These are phyloP conservation scores for Nelumbo lutea DNA, from an alignment of 164 flowering plant species.

Conservation along the genomic window DNA sequence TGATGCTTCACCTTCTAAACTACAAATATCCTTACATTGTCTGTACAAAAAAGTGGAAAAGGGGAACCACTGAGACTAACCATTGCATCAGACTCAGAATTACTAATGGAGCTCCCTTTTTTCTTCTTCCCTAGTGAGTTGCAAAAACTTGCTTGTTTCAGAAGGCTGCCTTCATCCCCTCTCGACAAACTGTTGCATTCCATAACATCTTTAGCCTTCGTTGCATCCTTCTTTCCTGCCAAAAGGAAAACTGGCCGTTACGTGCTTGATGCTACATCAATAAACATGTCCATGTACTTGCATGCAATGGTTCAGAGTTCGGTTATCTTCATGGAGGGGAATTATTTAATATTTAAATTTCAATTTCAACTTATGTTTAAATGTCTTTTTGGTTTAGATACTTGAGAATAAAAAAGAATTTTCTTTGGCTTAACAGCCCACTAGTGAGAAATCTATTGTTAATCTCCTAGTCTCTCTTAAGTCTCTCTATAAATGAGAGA, in stretches of 20 bases:
- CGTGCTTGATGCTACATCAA: too few relatives aligned
- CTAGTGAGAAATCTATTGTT: too few relatives aligned
- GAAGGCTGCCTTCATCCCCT: constrained; percentile 33
- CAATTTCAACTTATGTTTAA: neutral
- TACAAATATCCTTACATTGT: neutral
- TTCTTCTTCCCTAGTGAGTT: constrained; percentile 23
- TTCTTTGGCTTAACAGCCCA: neutral
- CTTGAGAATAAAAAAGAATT: neutral
- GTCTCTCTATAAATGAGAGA: too few relatives aligned
- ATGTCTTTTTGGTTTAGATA: neutral
- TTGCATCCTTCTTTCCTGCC: constrained; percentile 10
- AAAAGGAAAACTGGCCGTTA: neutral
- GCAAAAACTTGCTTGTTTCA: constrained; percentile 21
- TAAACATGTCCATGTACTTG: too few relatives aligned
- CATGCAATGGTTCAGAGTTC: neutral
- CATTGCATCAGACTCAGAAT: constrained; percentile 16
- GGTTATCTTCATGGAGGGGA: neutral
- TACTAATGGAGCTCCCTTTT: constrained; percentile 19
- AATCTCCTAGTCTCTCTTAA: too few relatives aligned
- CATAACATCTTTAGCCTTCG: constrained; percentile 9
- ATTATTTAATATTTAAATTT: neutral
- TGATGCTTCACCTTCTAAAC: neutral
- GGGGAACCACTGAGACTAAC: constrained; percentile 12
- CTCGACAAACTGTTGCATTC: constrained; percentile 24
- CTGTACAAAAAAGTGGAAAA: neutral